Evolutionary conservation across 169 alveolate genomes (phyloP), one percentile per base, ranked within the genome.

Genomic region (Plasmodium vinckei): DNA sequence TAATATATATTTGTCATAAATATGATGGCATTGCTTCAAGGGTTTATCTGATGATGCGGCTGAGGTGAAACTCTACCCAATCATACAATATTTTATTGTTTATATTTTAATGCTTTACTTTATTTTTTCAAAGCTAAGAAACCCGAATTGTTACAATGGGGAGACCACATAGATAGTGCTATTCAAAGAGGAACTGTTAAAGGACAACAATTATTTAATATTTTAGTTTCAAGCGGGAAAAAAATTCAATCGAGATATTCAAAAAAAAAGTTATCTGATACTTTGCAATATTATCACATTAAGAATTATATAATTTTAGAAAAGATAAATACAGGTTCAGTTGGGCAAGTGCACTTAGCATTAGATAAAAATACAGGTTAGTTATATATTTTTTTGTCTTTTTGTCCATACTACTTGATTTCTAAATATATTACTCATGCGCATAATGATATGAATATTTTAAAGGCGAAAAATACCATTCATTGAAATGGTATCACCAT

Each of bases 291-390:
- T 63, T 70, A 89, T 69, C 89, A 88, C 15, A 49, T 94, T 4
- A 92, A 91, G 57, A 92, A 92, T 87, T 94, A 87, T 65, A 73
- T 94, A 13, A 72, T 94, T n/a, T 75, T 94, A 17, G 89, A 92
- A 82, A 73, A 91, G 44, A 87, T 94, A 19, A 94, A 94, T 86
- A 93, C 93, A 46, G 96, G 96, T 21, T 92, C 96, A 57, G 90
- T 87, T 13, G 96, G 96, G 2, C 93, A 92, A 72, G 96, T 94
- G 19, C 93, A 92, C 44, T 59, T 92, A 46, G 95, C 94, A 9
- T 69, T 94, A 46, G 93, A 92, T 79, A 86, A 87, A 60, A 69
- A 47, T 42, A 88, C 88, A 60, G 89, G 94, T 70, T 73, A 9
- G 25, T 19, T 17, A 12, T 15, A 5, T 23, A 17, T 7, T 57